phyloP scores from a whole-genome alignment of 495 filamentous ascomycete genomes.

The Penicillium cosmopolitanum region DNA sequence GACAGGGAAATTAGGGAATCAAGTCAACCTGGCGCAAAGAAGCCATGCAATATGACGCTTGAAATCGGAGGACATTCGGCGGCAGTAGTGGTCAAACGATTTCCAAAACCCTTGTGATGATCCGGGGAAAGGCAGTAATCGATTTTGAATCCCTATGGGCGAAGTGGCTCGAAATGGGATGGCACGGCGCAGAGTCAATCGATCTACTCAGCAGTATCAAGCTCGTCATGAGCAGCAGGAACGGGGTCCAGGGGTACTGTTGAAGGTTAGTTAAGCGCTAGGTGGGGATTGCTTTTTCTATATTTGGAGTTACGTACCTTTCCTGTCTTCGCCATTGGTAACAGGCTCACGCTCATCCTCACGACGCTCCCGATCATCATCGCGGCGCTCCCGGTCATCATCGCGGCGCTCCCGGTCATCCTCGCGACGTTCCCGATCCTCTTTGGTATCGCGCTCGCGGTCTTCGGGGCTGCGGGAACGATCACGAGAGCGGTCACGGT shows the following conservation, averaged over 20 bases:
- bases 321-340: constrained; percentile 70
- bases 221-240: constrained; percentile 87
- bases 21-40: background rate
- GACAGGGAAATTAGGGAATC: constrained; percentile 7
- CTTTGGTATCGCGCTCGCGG: constrained; percentile 69
- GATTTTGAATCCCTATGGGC: background rate
- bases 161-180: constrained; percentile 7
- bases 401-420: constrained; percentile 63
- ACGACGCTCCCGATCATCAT: constrained; percentile 61
- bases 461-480: constrained; percentile 62
- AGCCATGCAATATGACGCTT: background rate
- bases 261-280: constrained; percentile 18
- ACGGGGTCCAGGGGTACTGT: constrained; percentile 70
- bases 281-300: background rate
- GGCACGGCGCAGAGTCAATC: constrained; percentile 31
- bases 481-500: constrained; percentile 65
- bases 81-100: background rate
- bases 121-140: background rate
- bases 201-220: constrained; percentile 92
- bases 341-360: constrained; percentile 57
- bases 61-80: background rate
- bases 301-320: constrained; percentile 64
- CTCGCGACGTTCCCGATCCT: constrained; percentile 64
- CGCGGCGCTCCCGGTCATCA: no score
- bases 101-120: background rate